Evolutionary conservation across 208 protist genomes (phyloP).

Genomic region (Leishmania mexicana): DNA sequence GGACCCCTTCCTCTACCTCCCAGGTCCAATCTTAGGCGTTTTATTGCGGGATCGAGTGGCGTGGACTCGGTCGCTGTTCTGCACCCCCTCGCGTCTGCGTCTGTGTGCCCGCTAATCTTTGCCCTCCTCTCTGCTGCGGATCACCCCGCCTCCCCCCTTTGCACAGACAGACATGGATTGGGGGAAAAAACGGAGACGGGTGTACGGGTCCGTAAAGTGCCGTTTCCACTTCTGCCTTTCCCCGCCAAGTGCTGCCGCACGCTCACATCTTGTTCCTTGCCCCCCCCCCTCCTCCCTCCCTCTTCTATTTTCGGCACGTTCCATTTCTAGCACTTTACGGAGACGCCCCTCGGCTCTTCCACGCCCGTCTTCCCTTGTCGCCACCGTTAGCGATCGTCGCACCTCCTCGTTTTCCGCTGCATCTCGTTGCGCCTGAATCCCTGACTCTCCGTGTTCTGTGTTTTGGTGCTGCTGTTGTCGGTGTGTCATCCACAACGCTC

Average conservation of each 20-base stretch:
- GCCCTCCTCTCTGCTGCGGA: neutral
- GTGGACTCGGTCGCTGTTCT: neutral
- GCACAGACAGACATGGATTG: neutral
- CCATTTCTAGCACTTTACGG: neutral
- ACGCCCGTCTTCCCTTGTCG: neutral
- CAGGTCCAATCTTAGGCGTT: neutral
- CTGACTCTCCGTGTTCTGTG: neutral
- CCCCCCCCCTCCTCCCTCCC: neutral
- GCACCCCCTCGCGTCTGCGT: neutral
- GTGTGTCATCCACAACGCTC: neutral
- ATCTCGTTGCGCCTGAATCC: neutral
- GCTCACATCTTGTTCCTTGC: neutral
- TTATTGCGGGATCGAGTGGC: neutral
- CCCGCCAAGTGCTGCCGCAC: neutral
- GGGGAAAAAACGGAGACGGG: constrained; percentile 1
- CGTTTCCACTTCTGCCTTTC: neutral
- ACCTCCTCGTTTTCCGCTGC: neutral
- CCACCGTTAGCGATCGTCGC: neutral
- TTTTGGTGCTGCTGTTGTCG: neutral
- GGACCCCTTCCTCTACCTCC: neutral
- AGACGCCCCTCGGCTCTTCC: neutral
- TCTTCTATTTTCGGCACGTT: neutral
- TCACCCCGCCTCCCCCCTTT: neutral
- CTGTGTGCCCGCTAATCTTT: neutral
- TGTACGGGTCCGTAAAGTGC: neutral